Base-by-base conservation (phyloP, 192 early-diverging fungal genomes). In the Cetraspora pellucida region DNA sequence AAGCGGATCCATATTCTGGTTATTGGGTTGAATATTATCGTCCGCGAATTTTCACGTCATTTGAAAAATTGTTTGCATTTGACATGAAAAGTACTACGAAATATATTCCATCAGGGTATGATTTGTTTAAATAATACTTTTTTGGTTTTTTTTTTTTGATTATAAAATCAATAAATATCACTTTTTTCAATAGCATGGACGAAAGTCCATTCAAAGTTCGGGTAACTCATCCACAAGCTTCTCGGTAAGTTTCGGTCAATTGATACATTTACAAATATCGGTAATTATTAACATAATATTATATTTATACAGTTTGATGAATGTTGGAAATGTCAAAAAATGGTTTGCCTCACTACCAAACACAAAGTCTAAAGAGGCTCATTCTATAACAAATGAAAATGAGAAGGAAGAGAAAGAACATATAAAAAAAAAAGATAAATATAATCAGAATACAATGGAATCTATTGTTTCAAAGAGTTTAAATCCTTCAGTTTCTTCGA, bases 1-100 rank as follows among this genome's bases (percentile, higher is more conserved):
- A 77, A 28, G 50, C 19, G 10, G 69, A 75, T 37, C 25, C 78
- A 13, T 72, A 79, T 19, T 59, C 61, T 2, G 77, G 74, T 10
- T 93, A 90, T 70, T 97, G 95, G 89, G 85, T 85, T 19, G 94
- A 96, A 77, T 97, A 97, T 80, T 99, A 97, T 79, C 86, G 87
- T 14, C 95, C 94, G 3, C 85, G 86, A 46, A 79, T 86, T 44
- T 91, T 92, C 66, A 96, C 95, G 0, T 89, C 90, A 0, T 90
- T 98, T 50, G 90, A 89, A 52, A 74, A 81, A 21, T 77, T 97
- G 23, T 97, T 97, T 85, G 90, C 93, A 1, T 93, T 86, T 65
- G 93, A 90, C 65, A 96, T 99, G 84, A 95, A 94, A 79, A 93
- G 93, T 58, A 95, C 96, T 2, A 80, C 80, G 19, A 85, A 87